Conservation (phyloP, 2,329 filamentous ascomycete species). For the Sporothrix globosa region DNA sequence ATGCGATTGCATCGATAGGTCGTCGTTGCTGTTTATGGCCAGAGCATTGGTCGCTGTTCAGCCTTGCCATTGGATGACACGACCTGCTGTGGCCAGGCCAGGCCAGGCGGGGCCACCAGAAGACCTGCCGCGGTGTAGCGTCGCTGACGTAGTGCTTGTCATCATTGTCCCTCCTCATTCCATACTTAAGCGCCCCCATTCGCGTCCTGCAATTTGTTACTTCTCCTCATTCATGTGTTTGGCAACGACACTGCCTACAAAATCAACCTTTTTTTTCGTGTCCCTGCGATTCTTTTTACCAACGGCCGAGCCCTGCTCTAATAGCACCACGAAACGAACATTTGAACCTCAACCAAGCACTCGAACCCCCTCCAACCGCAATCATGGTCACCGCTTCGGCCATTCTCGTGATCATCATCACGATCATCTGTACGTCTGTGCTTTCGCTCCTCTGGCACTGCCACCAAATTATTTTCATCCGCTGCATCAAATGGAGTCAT, state of each 20-base stretch:
- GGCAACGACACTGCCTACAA: not conserved
- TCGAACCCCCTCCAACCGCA: not conserved
- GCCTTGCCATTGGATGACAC: not conserved
- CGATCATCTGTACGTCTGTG: constrained; percentile 53
- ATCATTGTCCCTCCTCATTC: not conserved
- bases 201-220: not conserved
- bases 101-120: not conserved
- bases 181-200: constrained; percentile 5
- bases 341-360: constrained; percentile 5
- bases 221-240: not conserved
- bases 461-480: too few relatives aligned
- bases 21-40: constrained; percentile 4
- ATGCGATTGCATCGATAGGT: not conserved
- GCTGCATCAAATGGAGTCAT: too few relatives aligned
- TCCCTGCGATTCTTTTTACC: not conserved
- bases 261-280: not conserved
- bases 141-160: constrained; percentile 32
- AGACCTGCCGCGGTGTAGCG: constrained; percentile 21
- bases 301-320: not conserved
- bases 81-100: not conserved
- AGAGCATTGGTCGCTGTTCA: not conserved
- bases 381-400: constrained; percentile 56
- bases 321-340: constrained; percentile 1
- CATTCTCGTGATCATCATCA: constrained; percentile 56
- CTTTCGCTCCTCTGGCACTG: not conserved